A percentile compares a stretch with the other conserved stretches of the same genome.
Evolutionary conservation across 2,329 filamentous ascomycete species (phyloP).

Genomic region (Penicillium glabrum): DNA sequence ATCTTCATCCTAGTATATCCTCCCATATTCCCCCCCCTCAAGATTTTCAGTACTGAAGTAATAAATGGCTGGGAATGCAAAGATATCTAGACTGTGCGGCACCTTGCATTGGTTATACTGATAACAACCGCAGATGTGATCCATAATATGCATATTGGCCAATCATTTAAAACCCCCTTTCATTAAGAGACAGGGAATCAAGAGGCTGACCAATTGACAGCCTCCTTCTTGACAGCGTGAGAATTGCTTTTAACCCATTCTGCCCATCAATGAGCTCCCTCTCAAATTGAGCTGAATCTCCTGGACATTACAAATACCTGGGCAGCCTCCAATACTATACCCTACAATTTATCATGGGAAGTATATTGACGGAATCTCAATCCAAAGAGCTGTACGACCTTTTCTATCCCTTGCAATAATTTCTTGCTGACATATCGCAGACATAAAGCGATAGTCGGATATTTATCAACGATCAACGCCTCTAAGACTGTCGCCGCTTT

Average conservation of each 20-base stretch:
- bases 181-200: not conserved
- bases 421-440: not conserved
- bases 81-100: not conserved
- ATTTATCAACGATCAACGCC: not conserved
- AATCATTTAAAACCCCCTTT: not conserved
- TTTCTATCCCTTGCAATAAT: not conserved
- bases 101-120: not conserved
- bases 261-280: not conserved
- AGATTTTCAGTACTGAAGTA: not conserved
- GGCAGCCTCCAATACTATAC: not conserved
- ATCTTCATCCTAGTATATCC: not conserved
- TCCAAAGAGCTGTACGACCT: not conserved
- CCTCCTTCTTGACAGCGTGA: not conserved
- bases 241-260: not conserved
- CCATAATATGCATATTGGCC: not conserved
- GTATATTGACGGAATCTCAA: not conserved
- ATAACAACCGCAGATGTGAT: not conserved
- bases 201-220: not conserved
- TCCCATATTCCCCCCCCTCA: not conserved
- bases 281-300: not conserved
- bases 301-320: not conserved
- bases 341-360: not conserved
- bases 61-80: not conserved
- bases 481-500: not conserved
- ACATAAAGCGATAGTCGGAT: conserved; percentile 5